Evolutionary conservation across 2,329 filamentous ascomycete genomes (phyloP).

Genomic region (Colletotrichum musae): DNA sequence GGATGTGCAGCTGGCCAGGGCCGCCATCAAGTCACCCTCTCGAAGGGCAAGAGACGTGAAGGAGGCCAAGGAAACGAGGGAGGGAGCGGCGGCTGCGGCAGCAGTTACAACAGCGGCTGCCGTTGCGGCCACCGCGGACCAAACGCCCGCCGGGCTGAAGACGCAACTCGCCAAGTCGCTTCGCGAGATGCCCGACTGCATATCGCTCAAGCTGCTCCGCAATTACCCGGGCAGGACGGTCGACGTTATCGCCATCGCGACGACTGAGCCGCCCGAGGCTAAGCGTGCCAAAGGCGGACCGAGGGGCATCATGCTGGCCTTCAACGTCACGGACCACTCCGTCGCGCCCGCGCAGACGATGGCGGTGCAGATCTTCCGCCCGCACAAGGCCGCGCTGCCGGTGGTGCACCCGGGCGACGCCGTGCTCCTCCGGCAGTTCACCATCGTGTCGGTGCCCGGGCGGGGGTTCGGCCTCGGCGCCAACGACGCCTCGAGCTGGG

Average conservation of each 20-base stretch:
- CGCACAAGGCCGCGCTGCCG: constrained; percentile 71
- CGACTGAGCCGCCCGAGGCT: constrained; percentile 64
- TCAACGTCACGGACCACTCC: constrained; percentile 71
- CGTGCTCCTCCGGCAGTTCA: constrained; percentile 70
- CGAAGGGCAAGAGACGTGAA: constrained; percentile 14
- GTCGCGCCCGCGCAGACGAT: constrained; percentile 64
- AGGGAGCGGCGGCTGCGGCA: too few species aligned
- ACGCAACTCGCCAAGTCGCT: constrained; percentile 62
- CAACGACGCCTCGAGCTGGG: constrained; percentile 73
- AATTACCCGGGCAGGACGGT: constrained; percentile 62
- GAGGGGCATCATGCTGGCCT: constrained; percentile 71
- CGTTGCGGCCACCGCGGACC: background rate
- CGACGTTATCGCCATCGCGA: constrained; percentile 70
- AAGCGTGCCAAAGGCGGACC: constrained; percentile 70
- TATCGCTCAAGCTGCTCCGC: constrained; percentile 67
- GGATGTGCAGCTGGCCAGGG: constrained; percentile 50
- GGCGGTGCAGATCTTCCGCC: constrained; percentile 71
- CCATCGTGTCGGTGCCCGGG: constrained; percentile 66
- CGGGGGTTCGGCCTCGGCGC: constrained; percentile 70
- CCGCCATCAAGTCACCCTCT: constrained; percentile 49
- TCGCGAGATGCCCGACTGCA: constrained; percentile 66
- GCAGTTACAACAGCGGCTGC: too few species aligned
- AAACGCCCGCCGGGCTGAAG: constrained; percentile 53
- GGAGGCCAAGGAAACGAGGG: background rate
- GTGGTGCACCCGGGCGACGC: constrained; percentile 69